A percentile compares a stretch with the other conserved stretches of the same genome.
Conservation (phyloP, 768 basidiomycete genomes). For the Rhodotorula sphaerocarpa region DNA sequence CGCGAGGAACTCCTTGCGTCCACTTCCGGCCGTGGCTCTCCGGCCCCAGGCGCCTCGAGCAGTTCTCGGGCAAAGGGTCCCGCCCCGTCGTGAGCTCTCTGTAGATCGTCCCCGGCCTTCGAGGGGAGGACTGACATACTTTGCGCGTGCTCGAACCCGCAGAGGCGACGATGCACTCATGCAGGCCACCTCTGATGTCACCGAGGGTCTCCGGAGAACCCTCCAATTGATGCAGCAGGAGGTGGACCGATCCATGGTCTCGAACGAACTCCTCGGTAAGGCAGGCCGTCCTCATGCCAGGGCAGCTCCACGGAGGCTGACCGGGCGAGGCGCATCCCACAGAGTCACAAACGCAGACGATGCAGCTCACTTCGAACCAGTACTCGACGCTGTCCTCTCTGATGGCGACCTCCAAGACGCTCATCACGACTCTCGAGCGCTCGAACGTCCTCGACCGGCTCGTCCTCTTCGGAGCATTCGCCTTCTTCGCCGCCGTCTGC, state of each 20-base stretch:
- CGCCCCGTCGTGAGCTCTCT: no score
- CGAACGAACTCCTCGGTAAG: slow-evolving; percentile 73
- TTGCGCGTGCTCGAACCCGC: not conserved
- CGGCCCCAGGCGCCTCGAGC: not conserved
- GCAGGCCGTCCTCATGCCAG: not conserved
- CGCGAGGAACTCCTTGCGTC: slow-evolving; percentile 17
- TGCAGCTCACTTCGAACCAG: slow-evolving; percentile 63
- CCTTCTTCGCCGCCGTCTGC: slow-evolving; percentile 75
- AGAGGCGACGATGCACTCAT: slow-evolving; percentile 73
- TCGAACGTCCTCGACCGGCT: slow-evolving; percentile 88
- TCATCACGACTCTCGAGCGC: slow-evolving; percentile 79
- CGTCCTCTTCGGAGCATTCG: slow-evolving; percentile 67
- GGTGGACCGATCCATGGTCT: slow-evolving; percentile 77
- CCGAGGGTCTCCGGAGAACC: slow-evolving; percentile 75
- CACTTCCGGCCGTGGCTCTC: not conserved
- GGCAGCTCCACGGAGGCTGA: not conserved
- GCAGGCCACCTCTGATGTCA: slow-evolving; percentile 81
- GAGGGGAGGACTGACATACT: not conserved
- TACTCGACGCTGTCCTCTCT: slow-evolving; percentile 67
- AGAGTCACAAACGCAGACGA: slow-evolving; percentile 72
- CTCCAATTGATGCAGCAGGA: slow-evolving; percentile 81
- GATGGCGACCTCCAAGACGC: slow-evolving; percentile 68
- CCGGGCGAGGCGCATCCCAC: not conserved
- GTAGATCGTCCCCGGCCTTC: not conserved
- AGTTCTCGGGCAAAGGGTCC: not conserved